Conservation (phyloP, 768 basidiomycete species). For the Russula ochroleuca region DNA sequence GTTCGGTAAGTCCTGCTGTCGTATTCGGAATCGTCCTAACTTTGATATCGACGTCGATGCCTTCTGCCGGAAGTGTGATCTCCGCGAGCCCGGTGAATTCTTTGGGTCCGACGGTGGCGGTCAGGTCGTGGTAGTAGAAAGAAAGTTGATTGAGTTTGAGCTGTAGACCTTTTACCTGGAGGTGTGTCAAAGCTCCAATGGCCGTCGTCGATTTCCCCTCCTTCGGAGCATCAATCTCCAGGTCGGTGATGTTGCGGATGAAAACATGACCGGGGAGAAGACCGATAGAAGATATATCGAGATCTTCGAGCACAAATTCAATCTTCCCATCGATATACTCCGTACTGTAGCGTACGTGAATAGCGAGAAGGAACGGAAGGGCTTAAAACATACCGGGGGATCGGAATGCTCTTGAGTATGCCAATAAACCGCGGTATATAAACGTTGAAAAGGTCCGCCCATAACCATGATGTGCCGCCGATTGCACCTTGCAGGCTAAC, state of each 20-base stretch:
- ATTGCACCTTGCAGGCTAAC: slow-evolving; percentile 49
- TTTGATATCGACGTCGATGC: slow-evolving; percentile 64
- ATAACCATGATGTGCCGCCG: slow-evolving; percentile 69
- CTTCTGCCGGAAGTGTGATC: slow-evolving; percentile 59
- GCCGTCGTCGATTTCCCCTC: slow-evolving; percentile 42
- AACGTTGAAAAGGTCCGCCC: slow-evolving; percentile 77
- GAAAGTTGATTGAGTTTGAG: slow-evolving; percentile 61
- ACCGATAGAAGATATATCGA: slow-evolving; percentile 62
- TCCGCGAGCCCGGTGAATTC: slow-evolving; percentile 60
- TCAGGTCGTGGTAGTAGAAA: slow-evolving; percentile 69
- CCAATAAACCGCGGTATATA: slow-evolving; percentile 58
- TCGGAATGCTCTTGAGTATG: slow-evolving; percentile 58
- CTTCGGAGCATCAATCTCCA: slow-evolving; percentile 47
- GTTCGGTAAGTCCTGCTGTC: slow-evolving; percentile 41
- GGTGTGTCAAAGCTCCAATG: slow-evolving; percentile 60
- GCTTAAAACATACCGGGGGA: slow-evolving; percentile 50
- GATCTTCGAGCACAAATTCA: slow-evolving; percentile 72
- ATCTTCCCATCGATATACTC: slow-evolving; percentile 66
- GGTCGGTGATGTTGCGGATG: slow-evolving; percentile 65
- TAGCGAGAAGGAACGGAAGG: neutral
- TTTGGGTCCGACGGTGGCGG: slow-evolving; percentile 46
- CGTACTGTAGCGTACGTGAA: slow-evolving; percentile 42
- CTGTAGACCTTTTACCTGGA: slow-evolving; percentile 62
- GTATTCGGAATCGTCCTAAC: slow-evolving; percentile 58
- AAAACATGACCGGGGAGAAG: slow-evolving; percentile 67